phyloP scores from a whole-genome alignment of 129 eudicot genomes.

The Centaurea solstitialis region DNA sequence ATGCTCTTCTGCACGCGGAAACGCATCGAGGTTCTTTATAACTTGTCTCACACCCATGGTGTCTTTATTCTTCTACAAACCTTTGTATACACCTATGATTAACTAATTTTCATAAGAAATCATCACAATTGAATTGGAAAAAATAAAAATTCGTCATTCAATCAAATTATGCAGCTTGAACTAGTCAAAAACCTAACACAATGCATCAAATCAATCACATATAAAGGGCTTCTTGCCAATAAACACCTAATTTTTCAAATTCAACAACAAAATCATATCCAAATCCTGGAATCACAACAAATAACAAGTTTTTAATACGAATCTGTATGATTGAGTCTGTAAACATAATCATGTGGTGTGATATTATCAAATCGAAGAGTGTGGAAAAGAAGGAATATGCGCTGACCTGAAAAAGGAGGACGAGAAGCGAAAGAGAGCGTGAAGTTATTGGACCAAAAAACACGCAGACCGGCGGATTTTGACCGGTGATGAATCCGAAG shows the following conservation, averaged over 20 bases:
- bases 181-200: conserved; percentile 14
- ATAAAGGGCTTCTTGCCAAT: not conserved
- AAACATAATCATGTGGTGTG: not conserved
- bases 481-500: conserved; percentile 35
- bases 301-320: not conserved
- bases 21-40: conserved; percentile 77
- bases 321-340: conserved; percentile 19
- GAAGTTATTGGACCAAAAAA: conserved; percentile 15
- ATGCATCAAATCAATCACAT: conserved; percentile 15
- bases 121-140: not conserved
- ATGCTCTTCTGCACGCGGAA: conserved; percentile 97
- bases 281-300: conserved; percentile 9
- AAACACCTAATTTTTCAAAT: not conserved
- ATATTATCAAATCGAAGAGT: not conserved
- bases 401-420: conserved; percentile 28
- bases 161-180: conserved; percentile 9
- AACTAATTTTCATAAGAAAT: not conserved
- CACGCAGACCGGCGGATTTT: conserved; percentile 30
- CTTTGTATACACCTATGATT: conserved; percentile 18
- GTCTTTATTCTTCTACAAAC: conserved; percentile 4
- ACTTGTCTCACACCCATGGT: conserved; percentile 86
- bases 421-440: conserved; percentile 2
- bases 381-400: conserved; percentile 14
- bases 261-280: not conserved
- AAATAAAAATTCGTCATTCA: not conserved